A percentile compares a stretch with the other conserved stretches of the same genome.
These are phyloP conservation scores for Eutrema japonicum DNA, from an alignment of 345 rosid species.

Conservation along the genomic window DNA sequence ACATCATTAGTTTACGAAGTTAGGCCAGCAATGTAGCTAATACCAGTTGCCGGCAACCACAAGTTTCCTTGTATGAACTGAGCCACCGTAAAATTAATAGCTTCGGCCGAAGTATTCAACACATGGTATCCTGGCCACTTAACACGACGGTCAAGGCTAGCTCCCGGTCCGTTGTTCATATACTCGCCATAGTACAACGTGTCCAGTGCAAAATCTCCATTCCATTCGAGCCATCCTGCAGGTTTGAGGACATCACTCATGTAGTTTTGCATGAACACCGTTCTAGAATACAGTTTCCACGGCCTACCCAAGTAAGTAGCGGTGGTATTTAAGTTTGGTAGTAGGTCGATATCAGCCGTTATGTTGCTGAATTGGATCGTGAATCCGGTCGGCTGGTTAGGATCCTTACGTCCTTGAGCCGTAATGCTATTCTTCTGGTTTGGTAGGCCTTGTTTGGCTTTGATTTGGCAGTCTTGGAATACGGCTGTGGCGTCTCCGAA, in stretches of 20 bases:
- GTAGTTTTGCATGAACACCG: conserved; percentile 74
- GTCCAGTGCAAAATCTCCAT: conserved; percentile 55
- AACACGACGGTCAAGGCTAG: conserved; percentile 54
- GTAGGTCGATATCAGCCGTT: conserved; percentile 63
- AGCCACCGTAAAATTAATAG: conserved; percentile 66
- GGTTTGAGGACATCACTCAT: conserved; percentile 58
- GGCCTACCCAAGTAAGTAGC: conserved; percentile 83
- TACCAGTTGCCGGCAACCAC: conserved; percentile 72
- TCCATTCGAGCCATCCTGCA: conserved; percentile 88
- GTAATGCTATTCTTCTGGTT: conserved; percentile 79
- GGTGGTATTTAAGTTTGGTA: conserved; percentile 51
- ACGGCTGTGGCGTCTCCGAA: conserved; percentile 76
- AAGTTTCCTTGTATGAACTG: conserved; percentile 69
- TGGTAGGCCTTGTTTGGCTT: conserved; percentile 62
- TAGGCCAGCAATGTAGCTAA: conserved; percentile 45
- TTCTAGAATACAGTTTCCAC: conserved; percentile 81
- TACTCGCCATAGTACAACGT: conserved; percentile 76
- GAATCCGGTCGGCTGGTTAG: conserved; percentile 70
- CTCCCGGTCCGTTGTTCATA: conserved; percentile 68
- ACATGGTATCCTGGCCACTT: conserved; percentile 81
- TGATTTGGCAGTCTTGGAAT: conserved; percentile 78
- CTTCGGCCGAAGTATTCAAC: conserved; percentile 51
- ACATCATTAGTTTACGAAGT: conserved; percentile 6
- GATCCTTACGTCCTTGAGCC: conserved; percentile 84
- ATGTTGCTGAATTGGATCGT: conserved; percentile 85